Percentiles rank a stretch among this genome's conserved stretches.
These are phyloP conservation scores for Erysimum cheiri DNA, from an alignment of 441 rosid genomes.

Conservation along the genomic window DNA sequence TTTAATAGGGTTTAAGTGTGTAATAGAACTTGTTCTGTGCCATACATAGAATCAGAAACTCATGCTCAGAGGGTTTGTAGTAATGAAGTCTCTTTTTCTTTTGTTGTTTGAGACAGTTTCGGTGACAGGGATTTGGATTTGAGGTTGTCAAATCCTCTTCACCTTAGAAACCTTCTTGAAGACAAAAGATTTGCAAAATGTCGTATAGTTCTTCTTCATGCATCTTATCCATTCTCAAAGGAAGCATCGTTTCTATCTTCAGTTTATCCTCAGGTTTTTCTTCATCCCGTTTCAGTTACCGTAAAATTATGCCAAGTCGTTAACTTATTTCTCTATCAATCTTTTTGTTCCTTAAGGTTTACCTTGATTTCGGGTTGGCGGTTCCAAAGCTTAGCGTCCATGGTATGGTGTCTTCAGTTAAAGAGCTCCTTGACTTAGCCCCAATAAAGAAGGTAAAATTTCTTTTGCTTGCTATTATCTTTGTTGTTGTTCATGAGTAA, in stretches of 20 bases:
- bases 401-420: slow-evolving; percentile 89
- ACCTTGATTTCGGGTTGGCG: slow-evolving; percentile 96
- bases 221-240: slow-evolving; percentile 93
- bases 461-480: background rate
- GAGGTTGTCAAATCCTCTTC: slow-evolving; percentile 87
- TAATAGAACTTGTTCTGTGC: background rate
- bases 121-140: slow-evolving; percentile 97
- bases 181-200: slow-evolving; percentile 78
- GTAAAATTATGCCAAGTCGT: background rate
- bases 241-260: slow-evolving; percentile 95
- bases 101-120: slow-evolving; percentile 54
- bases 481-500: slow-evolving; percentile 27
- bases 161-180: slow-evolving; percentile 77
- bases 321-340: slow-evolving; percentile 23
- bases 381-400: slow-evolving; percentile 89
- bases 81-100: slow-evolving; percentile 21
- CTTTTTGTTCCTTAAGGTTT: slow-evolving; percentile 60
- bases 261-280: slow-evolving; percentile 77
- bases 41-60: background rate
- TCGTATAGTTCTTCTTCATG: slow-evolving; percentile 88
- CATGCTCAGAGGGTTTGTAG: background rate
- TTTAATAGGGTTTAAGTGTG: background rate
- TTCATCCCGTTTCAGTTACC: slow-evolving; percentile 15
- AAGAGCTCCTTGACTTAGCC: slow-evolving; percentile 93
- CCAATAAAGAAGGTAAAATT: slow-evolving; percentile 76